Evolutionary conservation across 176 grass and related monocot genomes (phyloP).

Genomic region (Oryza glaberrima): DNA sequence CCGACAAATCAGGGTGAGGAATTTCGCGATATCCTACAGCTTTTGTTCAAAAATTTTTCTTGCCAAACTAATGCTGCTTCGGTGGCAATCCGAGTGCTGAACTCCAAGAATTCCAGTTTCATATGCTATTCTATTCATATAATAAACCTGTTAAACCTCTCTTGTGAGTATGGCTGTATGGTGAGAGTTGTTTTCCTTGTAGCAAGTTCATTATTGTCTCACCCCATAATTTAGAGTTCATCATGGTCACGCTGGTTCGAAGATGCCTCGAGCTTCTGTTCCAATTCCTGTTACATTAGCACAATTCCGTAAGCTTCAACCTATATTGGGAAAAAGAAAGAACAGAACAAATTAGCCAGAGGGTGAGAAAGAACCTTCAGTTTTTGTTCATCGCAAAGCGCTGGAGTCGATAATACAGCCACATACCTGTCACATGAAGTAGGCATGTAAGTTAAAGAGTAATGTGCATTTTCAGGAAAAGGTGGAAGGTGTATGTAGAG

Average conservation of each 20-base stretch:
- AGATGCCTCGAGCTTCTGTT: constrained; percentile 61
- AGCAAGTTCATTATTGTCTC: constrained; percentile 8
- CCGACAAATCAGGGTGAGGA: constrained; percentile 31
- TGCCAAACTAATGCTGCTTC: constrained; percentile 3
- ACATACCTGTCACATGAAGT: constrained; percentile 65
- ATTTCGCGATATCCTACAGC: constrained; percentile 34
- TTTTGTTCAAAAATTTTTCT: constrained; percentile 15
- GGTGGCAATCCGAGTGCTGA: constrained; percentile 1
- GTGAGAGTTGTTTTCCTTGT: constrained; percentile 36
- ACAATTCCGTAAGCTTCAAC: constrained; percentile 40
- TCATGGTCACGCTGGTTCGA: constrained; percentile 56
- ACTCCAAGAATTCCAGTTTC: constrained; percentile 12
- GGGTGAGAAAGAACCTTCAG: constrained; percentile 60
- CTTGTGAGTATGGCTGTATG: constrained; percentile 32
- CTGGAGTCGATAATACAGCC: constrained; percentile 79
- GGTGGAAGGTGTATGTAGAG: constrained; percentile 7
- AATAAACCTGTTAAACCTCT: background rate
- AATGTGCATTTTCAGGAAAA: background rate
- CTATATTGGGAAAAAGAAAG: background rate
- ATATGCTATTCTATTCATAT: constrained; percentile 11
- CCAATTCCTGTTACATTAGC: constrained; percentile 68
- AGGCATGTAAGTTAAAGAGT: constrained; percentile 5
- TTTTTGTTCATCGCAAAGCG: constrained; percentile 73
- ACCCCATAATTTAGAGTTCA: constrained; percentile 62
- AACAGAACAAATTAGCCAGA: background rate